A percentile compares a stretch with the other conserved stretches of the same genome.
These are phyloP conservation scores for Stentor coeruleus DNA, from an alignment of 73 alveolate species.

Conservation along the genomic window DNA sequence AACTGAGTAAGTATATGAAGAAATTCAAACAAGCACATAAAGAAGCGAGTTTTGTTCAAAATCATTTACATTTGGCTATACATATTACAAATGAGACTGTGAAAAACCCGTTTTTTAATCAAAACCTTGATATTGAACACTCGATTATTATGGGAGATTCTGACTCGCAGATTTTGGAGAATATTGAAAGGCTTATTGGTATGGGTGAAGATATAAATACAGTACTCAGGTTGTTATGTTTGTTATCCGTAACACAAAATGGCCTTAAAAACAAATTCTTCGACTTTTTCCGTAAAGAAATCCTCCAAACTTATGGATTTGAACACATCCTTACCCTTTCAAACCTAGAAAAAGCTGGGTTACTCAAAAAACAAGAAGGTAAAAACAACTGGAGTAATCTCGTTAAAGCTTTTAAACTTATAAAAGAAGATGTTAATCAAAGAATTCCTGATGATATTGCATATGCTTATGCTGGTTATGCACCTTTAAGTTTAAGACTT, in stretches of 20 bases:
- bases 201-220: conserved; percentile 39
- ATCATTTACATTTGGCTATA: conserved; percentile 25
- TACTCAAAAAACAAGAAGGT: conserved; percentile 39
- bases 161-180: conserved; percentile 25
- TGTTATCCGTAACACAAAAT: conserved; percentile 34
- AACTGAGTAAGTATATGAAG: conserved; percentile 9
- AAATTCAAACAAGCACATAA: conserved; percentile 23
- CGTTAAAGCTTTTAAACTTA: conserved; percentile 31
- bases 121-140: conserved; percentile 26
- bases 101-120: conserved; percentile 15
- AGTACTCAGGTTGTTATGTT: conserved; percentile 41
- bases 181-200: conserved; percentile 42
- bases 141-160: conserved; percentile 26
- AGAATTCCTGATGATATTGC: conserved; percentile 41
- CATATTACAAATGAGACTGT: conserved; percentile 19
- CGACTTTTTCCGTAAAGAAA: conserved; percentile 47
- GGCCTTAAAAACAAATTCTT: conserved; percentile 41
- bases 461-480: conserved; percentile 49
- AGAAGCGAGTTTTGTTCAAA: conserved; percentile 24
- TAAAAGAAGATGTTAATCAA: conserved; percentile 45
- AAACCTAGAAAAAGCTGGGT: conserved; percentile 42
- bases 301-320: conserved; percentile 40
- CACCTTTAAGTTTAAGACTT: conserved; percentile 40
- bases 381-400: conserved; percentile 30
- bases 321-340: conserved; percentile 34